A percentile compares a stretch with the other conserved stretches of the same genome.
phyloP scores from a whole-genome alignment of 2,329 filamentous ascomycete species.

The Fusarium xylarioides region DNA sequence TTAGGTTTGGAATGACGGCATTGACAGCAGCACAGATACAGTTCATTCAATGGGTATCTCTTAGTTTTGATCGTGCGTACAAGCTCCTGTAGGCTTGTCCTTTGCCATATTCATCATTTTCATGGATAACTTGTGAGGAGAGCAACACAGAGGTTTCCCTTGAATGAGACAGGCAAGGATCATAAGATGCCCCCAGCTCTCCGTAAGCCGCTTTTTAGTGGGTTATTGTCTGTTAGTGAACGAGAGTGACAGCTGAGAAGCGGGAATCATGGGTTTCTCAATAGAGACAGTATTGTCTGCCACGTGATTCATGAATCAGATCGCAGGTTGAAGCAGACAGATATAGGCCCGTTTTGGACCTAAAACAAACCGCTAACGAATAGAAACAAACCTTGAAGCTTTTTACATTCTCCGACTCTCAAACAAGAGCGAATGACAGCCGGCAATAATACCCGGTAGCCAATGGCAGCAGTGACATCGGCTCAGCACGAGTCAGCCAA shows the following conservation, averaged over 20 bases:
- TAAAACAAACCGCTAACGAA: slow-evolving; percentile 13
- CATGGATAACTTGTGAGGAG: neutral
- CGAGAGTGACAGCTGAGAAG: slow-evolving; percentile 18
- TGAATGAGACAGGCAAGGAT: slow-evolving; percentile 16
- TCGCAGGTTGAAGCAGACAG: neutral
- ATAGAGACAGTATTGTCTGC: neutral
- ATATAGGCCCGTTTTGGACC: neutral
- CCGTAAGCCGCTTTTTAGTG: slow-evolving; percentile 4
- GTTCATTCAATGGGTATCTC: slow-evolving; percentile 6
- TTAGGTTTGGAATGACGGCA: neutral
- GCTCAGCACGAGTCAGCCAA: slow-evolving; percentile 33
- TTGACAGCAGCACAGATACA: slow-evolving; percentile 13
- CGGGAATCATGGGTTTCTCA: slow-evolving; percentile 2
- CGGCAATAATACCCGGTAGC: neutral
- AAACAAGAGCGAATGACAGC: slow-evolving; percentile 25
- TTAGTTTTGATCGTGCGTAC: neutral
- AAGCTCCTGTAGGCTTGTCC: neutral
- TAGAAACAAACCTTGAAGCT: slow-evolving; percentile 19
- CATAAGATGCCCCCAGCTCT: slow-evolving; percentile 7
- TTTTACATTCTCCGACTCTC: slow-evolving; percentile 14
- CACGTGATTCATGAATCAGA: slow-evolving; percentile 15
- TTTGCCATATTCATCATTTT: neutral
- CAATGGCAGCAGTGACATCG: slow-evolving; percentile 24
- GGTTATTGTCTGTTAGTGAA: neutral
- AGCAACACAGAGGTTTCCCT: slow-evolving; percentile 8